These are phyloP conservation scores for Arachis stenosperma DNA, from an alignment of 306 rosid genomes.

Conservation along the genomic window DNA sequence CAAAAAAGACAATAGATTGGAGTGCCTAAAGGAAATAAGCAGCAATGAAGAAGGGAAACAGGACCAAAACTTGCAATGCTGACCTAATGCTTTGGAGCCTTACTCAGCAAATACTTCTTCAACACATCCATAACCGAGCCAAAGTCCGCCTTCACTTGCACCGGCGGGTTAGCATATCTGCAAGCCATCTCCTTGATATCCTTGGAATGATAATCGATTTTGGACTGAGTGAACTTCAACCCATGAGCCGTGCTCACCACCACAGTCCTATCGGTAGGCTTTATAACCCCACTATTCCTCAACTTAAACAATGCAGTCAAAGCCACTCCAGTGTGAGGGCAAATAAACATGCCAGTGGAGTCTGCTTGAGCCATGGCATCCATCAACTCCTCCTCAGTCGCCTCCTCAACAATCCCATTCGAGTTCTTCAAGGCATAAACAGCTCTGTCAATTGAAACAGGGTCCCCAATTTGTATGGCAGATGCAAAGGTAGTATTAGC, in stretches of 20 bases:
- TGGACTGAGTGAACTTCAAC: constrained; percentile 83
- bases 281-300: constrained; percentile 70
- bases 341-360: constrained; percentile 85
- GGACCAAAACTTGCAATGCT: constrained; percentile 36
- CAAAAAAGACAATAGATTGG: constrained; percentile 25
- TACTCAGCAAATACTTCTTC: constrained; percentile 75
- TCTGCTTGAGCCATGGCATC: constrained; percentile 87
- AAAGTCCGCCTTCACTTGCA: constrained; percentile 78
- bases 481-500: constrained; percentile 74
- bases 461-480: constrained; percentile 88
- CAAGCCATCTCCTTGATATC: constrained; percentile 76
- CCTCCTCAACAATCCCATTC: constrained; percentile 87
- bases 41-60: constrained; percentile 13
- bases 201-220: constrained; percentile 78
- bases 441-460: constrained; percentile 86
- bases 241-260: constrained; percentile 95
- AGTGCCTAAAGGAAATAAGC: constrained; percentile 26
- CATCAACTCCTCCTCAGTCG: constrained; percentile 89
- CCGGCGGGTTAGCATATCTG: constrained; percentile 75
- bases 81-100: constrained; percentile 60
- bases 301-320: constrained; percentile 75
- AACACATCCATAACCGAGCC: constrained; percentile 92
- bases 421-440: constrained; percentile 73
- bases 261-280: constrained; percentile 70
- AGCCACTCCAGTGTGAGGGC: constrained; percentile 96